Base-by-base conservation (phyloP, 129 eudicot genomes). In the Centella asiatica region DNA sequence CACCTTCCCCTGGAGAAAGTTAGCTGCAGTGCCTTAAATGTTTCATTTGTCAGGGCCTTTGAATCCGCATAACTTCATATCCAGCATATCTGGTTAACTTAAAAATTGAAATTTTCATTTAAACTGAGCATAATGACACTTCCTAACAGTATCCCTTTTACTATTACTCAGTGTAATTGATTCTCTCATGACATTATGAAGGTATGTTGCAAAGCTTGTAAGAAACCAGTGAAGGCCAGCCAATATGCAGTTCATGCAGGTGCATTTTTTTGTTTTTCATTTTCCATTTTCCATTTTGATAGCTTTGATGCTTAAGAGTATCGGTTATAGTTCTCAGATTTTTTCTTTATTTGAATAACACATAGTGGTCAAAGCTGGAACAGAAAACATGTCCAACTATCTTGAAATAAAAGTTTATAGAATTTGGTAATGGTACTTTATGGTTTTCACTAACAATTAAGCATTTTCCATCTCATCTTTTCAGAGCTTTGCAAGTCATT, bases 181-280 rank as follows among this genome's bases (percentile, higher is more conserved):
- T 49, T 51, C 49, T 71, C 45, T 50, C 32, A 49, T 66, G 34
- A 72, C 28, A 59, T 42, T 60, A 37, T 77, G 78, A 57, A 89
- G 97, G 97, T 89, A 54, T 56, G 83, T 75, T 89, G 97, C 74
- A 80, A 82, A 75, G 76, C 80, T 59, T 89, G 97, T 73, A 89
- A 78, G 83, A 89, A 82, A 76, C 97, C 97, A 69, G 78, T 89
- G 81, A 85, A 78, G 78, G 76, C 62, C 77, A 89, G 90, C 72
- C 95, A 76, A 62, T 89, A 77, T 26, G 78, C 87, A 62, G 77
- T 72, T 44, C 97, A 89, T 80, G 81, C 87, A 85, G 97, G 97
- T 89, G 64, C 47, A 20, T 28, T 42, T 20, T 67, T 31, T 69
- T 29, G 11, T 62, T 10, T 50, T 60, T 34, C 37, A 11, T 19